Conservation (phyloP, 352 stramenopile genomes). For the Discostella stelligera region DNA sequence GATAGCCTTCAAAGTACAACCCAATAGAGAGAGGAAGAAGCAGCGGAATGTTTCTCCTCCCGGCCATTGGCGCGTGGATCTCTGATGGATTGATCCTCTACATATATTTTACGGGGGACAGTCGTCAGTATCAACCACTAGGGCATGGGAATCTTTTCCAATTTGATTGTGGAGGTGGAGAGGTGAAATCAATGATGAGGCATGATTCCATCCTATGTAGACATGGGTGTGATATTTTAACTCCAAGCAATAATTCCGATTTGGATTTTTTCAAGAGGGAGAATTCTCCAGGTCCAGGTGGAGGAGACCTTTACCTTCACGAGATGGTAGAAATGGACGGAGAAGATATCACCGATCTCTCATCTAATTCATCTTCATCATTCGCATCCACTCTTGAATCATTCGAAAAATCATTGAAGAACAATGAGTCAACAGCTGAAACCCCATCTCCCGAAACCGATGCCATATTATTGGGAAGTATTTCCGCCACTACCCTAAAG, state of each 20-base stretch:
- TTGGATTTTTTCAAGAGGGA: not conserved
- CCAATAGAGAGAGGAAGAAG: not conserved
- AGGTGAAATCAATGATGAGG: too few relatives aligned
- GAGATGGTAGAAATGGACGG: not conserved
- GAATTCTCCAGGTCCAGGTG: not conserved
- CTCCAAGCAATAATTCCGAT: not conserved
- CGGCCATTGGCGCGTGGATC: slow-evolving; percentile 46
- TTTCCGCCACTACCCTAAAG: slow-evolving; percentile 34
- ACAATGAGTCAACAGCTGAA: slow-evolving; percentile 11
- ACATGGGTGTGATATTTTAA: not conserved
- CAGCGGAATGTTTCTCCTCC: slow-evolving; percentile 56
- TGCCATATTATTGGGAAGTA: slow-evolving; percentile 1
- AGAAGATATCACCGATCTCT: not conserved
- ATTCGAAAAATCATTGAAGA: not conserved
- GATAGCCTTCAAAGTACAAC: not conserved
- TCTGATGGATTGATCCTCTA: slow-evolving; percentile 54
- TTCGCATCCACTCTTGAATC: not conserved
- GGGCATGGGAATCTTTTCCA: slow-evolving; percentile 1
- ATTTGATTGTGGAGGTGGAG: not conserved
- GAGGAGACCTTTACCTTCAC: not conserved
- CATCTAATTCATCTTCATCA: not conserved
- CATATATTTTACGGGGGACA: slow-evolving; percentile 37
- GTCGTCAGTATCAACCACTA: slow-evolving; percentile 3
- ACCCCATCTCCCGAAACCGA: not conserved
- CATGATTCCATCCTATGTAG: not conserved